Conservation (phyloP, 2,329 filamentous ascomycete species). For the Aphanocladium album region DNA sequence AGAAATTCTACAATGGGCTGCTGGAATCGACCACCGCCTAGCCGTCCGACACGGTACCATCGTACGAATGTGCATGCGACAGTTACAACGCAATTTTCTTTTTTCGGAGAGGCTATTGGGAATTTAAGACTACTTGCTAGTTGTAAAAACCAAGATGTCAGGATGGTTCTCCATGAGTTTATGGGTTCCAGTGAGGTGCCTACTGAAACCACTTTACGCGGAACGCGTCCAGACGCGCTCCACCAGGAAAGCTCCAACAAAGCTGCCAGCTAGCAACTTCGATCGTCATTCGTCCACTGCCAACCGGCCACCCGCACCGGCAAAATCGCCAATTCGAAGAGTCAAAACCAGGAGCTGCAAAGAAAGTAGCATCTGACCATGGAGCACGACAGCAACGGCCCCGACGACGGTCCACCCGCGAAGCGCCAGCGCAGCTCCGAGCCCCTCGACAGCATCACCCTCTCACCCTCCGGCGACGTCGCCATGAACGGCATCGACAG, state of each 20-base stretch:
- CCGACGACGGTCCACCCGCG: constrained; percentile 6
- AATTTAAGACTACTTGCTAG: too few relatives aligned
- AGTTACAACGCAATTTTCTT: too few relatives aligned
- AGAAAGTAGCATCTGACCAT: neutral
- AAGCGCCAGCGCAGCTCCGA: constrained; percentile 9
- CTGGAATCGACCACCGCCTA: too few relatives aligned
- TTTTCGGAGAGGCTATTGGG: too few relatives aligned
- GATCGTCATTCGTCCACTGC: neutral
- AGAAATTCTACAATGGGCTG: too few relatives aligned
- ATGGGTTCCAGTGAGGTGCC: too few relatives aligned
- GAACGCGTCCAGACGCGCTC: constrained; percentile 1
- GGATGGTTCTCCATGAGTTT: too few relatives aligned
- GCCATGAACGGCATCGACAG: neutral
- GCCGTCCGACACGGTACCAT: too few relatives aligned
- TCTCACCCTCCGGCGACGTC: neutral
- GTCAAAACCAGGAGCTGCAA: neutral
- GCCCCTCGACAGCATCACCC: neutral
- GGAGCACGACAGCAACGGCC: neutral
- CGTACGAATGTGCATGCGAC: too few relatives aligned
- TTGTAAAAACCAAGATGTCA: too few relatives aligned
- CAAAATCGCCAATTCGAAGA: neutral
- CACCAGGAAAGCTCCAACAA: neutral
- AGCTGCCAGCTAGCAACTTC: neutral
- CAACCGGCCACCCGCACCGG: neutral
- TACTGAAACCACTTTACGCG: constrained; percentile 10